A percentile compares a stretch with the other conserved stretches of the same genome.
Evolutionary conservation across 2,329 filamentous ascomycete species (phyloP).

Genomic region (Venturia pyrina): DNA sequence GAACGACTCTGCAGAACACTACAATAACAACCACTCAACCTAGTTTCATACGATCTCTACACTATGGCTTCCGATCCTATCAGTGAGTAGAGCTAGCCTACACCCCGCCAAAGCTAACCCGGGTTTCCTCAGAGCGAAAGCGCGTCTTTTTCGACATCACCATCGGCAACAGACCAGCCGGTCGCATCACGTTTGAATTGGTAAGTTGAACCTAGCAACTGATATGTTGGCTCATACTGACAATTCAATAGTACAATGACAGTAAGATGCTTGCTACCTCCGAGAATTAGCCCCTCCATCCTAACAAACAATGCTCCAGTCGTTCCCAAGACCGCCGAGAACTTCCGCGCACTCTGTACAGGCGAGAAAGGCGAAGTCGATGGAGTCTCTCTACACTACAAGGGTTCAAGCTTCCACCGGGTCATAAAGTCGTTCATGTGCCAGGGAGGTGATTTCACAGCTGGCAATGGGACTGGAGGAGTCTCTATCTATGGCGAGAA

Average conservation of each 20-base stretch:
- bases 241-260: constrained; percentile 30
- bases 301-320: constrained; percentile 31
- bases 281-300: background rate
- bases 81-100: background rate
- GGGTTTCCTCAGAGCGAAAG: constrained; percentile 43
- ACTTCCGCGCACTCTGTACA: constrained; percentile 90
- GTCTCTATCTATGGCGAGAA: constrained; percentile 97
- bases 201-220: constrained; percentile 31
- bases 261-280: constrained; percentile 18
- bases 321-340: constrained; percentile 91
- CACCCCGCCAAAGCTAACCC: background rate
- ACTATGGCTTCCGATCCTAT: constrained; percentile 9
- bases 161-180: constrained; percentile 62
- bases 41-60: background rate
- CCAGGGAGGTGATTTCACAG: constrained; percentile 94
- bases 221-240: constrained; percentile 14
- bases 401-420: constrained; percentile 84
- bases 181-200: constrained; percentile 80
- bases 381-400: constrained; percentile 85
- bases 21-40: background rate
- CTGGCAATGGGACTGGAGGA: constrained; percentile 86
- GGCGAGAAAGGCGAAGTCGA: constrained; percentile 80
- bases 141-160: constrained; percentile 91
- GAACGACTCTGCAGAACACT: background rate
- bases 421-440: constrained; percentile 99